Base-by-base conservation (phyloP, 2,329 filamentous ascomycete genomes). In the Talaromyces piceae region DNA sequence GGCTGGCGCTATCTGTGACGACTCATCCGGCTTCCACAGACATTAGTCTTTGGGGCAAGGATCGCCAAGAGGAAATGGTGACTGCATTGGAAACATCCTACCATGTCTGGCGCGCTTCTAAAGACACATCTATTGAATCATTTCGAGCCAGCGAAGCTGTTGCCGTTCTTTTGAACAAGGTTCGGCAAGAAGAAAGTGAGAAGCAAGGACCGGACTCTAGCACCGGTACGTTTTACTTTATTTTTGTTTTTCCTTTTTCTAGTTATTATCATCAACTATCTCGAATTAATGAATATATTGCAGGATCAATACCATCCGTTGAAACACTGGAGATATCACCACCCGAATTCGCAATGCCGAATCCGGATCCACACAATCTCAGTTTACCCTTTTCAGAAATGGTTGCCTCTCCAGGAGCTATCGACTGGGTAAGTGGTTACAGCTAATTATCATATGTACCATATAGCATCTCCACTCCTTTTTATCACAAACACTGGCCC, bases 61-160 rank as follows among this genome's bases (percentile, higher is more conserved):
- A 66, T 31, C 58, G 63, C 9, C 78, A 83, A n/a, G 73, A 79
- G 28, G 84, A 85, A 56, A 91, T 94, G 86, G 76, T 93, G 27
- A 68, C 73, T 28, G 78, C 82, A 1, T 77, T 95, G 3, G 83
- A 91, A 61, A 77, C 77, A 9, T 85, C 86, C 4, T 77, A 80
- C 22, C 73, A 77, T n/a, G 90, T 95, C 51, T 95, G 89, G 88
- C 82, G 83, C 47, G 80, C 79, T 5, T 74, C 89, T 6, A 79
- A 82, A 7, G 83, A 90, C 46, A 76, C 80, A 9, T 91, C 86
- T 1, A 84, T 95, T 69, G 90, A 95, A 60, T 88, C 89, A 0
- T 88, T 84, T 70, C 95, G 95, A 70, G 89, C 88, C 1, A 82
- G 81, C 45, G 81, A 82, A 47, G 78, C 89, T 16, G 73, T 95